phyloP scores from a whole-genome alignment of 139 green algal genomes.

The Edaphochlamys debaryana region DNA sequence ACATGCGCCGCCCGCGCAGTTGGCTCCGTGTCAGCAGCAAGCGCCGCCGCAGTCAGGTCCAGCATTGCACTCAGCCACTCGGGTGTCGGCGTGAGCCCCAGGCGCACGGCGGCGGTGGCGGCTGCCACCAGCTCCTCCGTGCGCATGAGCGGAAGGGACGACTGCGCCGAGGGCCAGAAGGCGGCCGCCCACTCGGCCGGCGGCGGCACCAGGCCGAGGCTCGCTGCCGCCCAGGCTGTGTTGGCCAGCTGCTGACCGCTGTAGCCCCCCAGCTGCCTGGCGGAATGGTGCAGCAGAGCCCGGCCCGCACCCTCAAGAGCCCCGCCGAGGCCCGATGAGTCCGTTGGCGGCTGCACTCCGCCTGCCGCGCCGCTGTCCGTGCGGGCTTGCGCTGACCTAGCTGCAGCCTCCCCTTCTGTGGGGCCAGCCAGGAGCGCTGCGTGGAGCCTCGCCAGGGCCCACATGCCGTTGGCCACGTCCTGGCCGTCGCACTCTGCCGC shows the following conservation, averaged over 20 bases:
- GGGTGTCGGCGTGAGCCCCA: not conserved
- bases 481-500: not conserved
- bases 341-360: no score
- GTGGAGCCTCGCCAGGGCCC: not conserved
- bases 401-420: no score
- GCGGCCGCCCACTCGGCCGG: constrained; percentile 11
- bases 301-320: not conserved
- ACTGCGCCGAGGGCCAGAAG: constrained; percentile 16
- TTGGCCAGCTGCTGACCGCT: constrained; percentile 40
- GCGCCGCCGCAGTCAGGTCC: not conserved
- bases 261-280: constrained; percentile 11
- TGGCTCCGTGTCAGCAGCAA: no score
- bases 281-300: constrained; percentile 12
- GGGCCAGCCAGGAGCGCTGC: not conserved
- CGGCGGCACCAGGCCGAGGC: constrained; percentile 25
- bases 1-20: no score
- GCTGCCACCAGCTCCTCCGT: constrained; percentile 32
- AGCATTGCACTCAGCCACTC: not conserved
- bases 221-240: constrained; percentile 28
- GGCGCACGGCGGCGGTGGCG: not conserved
- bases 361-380: no score
- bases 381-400: no score
- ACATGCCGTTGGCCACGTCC: constrained; percentile 34
- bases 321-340: no score
- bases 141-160: not conserved